Evolutionary conservation across 805 yeast species (phyloP).

Genomic region (Phaffomyces antillensis): DNA sequence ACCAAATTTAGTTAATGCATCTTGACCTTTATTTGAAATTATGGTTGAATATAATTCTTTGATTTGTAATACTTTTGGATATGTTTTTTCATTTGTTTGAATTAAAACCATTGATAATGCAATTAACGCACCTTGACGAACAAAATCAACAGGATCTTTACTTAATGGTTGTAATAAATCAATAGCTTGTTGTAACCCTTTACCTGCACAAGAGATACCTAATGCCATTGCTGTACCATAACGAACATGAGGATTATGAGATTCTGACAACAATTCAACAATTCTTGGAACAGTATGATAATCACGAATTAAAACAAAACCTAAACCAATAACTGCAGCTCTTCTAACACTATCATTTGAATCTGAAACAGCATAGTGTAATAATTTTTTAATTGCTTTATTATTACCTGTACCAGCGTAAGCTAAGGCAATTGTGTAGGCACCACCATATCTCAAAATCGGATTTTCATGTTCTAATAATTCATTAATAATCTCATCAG

Average conservation of each 20-base stretch:
- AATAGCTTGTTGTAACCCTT: constrained; percentile 79
- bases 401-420: constrained; percentile 95
- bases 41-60: constrained; percentile 69
- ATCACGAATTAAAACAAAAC: constrained; percentile 85
- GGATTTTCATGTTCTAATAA: constrained; percentile 72
- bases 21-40: constrained; percentile 86
- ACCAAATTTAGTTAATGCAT: constrained; percentile 95
- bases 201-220: constrained; percentile 96
- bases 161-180: constrained; percentile 89
- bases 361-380: constrained; percentile 94
- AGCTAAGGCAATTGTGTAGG: constrained; percentile 88
- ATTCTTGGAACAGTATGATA: constrained; percentile 91
- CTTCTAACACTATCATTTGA: constrained; percentile 95
- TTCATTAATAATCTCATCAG: constrained; percentile 59
- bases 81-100: constrained; percentile 76
- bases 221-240: constrained; percentile 97
- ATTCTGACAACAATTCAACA: constrained; percentile 85
- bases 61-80: constrained; percentile 72
- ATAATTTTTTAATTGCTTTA: constrained; percentile 72
- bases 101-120: constrained; percentile 88
- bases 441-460: constrained; percentile 91
- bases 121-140: constrained; percentile 94
- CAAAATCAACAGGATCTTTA: constrained; percentile 93
- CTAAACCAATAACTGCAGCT: constrained; percentile 87
- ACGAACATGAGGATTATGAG: constrained; percentile 96